Evolutionary conservation across 352 stramenopile genomes (phyloP), one percentile per base, ranked within the genome.

Genomic region (Globisporangium iwayamae): DNA sequence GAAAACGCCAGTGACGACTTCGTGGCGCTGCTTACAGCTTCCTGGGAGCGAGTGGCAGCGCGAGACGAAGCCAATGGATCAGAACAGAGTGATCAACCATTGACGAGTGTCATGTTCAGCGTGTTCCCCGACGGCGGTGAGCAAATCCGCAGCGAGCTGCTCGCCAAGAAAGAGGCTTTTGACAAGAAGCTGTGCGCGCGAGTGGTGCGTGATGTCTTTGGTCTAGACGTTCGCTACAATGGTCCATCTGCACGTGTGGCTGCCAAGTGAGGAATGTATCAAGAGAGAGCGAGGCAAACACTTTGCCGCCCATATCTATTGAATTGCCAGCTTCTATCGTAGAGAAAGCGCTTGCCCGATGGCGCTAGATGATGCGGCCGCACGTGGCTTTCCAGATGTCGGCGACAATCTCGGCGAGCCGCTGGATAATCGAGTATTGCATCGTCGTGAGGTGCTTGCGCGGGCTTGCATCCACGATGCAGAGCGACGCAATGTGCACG

Each of bases 381-480:
- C 47, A 36, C n/a, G 59, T 48, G 13, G 58, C 55, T 39, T 63
- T 53, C 62, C 62, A 68, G 28, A 68, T 68, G 20, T 18, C 25
- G 4, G 46, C 16, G 54, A 63, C 7, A 3, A 78, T 76, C 39
- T 76, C 62, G 6, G 75, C 43, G 16, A 88, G 60, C 52, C 69
- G 71, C 65, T 83, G 79, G 53, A 84, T 28, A 53, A 84, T 70
- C 20, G 71, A 72, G 66, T 88, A 88, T 66, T 88, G 79, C 75
- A 81, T 85, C 1, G 79, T 86, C 34, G 76, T 86, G 55, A 88
- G 68, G 13, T 62, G 74, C n/a, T 80, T 82, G 22, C 63, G 61
- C 1, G 76, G 76, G 20, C 76, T 79, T 4, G 39, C 69, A 60
- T 86, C 79, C 18, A 81, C 52, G 10, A 88, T 66, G 38, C 70